phyloP scores from a whole-genome alignment of 257 asterid species.

The Solanum paucissectum region DNA sequence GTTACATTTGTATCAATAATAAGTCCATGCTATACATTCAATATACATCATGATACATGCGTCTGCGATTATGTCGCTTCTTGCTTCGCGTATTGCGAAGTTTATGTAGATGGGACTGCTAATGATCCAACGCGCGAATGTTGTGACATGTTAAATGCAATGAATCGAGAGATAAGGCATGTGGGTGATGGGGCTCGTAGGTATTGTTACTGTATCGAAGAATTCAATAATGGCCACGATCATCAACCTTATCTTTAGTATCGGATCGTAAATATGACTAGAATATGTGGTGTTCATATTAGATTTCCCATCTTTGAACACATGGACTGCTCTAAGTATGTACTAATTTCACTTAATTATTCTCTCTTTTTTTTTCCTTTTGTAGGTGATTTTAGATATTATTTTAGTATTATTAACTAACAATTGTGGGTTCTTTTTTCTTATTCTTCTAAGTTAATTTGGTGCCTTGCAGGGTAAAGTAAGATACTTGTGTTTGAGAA shows the following conservation, averaged over 20 bases:
- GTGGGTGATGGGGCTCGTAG: neutral
- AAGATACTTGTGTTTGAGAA: neutral
- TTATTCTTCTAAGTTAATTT: neutral
- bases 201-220: neutral
- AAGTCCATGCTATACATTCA: neutral
- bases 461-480: neutral
- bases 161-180: neutral
- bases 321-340: constrained; percentile 6
- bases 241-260: neutral
- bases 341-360: neutral
- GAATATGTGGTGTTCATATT: neutral
- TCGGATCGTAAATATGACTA: neutral
- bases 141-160: neutral
- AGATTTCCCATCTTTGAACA: constrained; percentile 10
- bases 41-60: neutral
- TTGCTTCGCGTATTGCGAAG: neutral
- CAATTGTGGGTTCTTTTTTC: neutral
- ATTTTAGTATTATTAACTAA: neutral
- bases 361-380: no score
- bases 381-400: no score
- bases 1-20: neutral
- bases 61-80: neutral
- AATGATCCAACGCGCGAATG: neutral
- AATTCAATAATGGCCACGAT: neutral
- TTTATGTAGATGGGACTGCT: neutral